phyloP scores from a whole-genome alignment of 225 moss, liverwort and hornwort species.

The Antitrichia curtipendula region DNA sequence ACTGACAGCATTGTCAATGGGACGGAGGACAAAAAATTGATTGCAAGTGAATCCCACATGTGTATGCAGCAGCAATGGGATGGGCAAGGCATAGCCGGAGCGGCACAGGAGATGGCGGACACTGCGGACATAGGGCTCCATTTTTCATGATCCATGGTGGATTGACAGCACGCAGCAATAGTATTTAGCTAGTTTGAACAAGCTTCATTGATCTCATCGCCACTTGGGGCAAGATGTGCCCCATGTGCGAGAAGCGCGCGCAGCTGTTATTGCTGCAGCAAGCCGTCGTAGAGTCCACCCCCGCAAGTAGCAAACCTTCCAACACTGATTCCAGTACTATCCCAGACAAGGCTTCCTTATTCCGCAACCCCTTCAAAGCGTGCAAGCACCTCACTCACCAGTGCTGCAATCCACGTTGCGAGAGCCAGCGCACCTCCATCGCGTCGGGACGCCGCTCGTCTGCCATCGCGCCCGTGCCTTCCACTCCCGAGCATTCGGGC shows the following conservation, averaged over 20 bases:
- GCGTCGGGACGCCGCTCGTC: constrained; percentile 28
- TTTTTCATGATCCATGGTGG: background rate
- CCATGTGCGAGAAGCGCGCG: constrained; percentile 48
- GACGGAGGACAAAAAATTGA: background rate
- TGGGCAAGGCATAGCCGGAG: background rate
- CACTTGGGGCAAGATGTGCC: constrained; percentile 21
- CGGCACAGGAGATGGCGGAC: background rate
- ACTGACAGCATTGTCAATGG: background rate
- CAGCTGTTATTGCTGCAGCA: constrained; percentile 24
- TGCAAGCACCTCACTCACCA: constrained; percentile 35
- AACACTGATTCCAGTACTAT: background rate
- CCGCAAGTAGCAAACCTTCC: background rate
- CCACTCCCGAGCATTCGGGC: constrained; percentile 9
- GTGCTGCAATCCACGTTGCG: constrained; percentile 34
- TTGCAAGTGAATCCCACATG: background rate
- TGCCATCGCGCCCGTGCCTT: constrained; percentile 5
- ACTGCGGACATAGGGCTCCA: too few relatives aligned
- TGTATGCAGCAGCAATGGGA: background rate
- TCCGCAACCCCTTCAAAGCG: constrained; percentile 39
- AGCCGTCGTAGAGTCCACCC: constrained; percentile 8
- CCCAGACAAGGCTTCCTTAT: background rate
- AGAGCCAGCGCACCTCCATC: constrained; percentile 30
- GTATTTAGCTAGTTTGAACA: background rate
- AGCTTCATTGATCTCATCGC: background rate
- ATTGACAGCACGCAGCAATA: background rate